Percentiles rank a stretch among this genome's conserved stretches.
These are phyloP conservation scores for Coemansia sp. DNA, from an alignment of 192 early-diverging fungal species.

Conservation along the genomic window DNA sequence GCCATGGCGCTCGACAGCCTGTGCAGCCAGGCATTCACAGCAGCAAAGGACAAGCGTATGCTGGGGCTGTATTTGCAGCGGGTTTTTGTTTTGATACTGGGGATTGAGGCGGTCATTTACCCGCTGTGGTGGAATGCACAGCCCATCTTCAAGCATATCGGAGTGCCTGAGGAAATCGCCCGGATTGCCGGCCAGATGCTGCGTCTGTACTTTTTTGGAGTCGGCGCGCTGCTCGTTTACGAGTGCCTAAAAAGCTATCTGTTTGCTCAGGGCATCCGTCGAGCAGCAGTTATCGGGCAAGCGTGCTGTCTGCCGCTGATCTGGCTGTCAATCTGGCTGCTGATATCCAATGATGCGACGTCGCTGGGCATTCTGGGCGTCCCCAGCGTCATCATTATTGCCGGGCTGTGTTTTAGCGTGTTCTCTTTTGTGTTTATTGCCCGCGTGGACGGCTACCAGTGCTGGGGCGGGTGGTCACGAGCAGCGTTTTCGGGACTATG, in stretches of 20 bases:
- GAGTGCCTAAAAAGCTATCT: slow-evolving; percentile 83
- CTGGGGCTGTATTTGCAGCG: slow-evolving; percentile 75
- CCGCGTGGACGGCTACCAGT: slow-evolving; percentile 62
- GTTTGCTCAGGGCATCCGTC: slow-evolving; percentile 89
- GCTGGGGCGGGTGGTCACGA: slow-evolving; percentile 86
- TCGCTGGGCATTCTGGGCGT: slow-evolving; percentile 71
- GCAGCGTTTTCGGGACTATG: slow-evolving; percentile 62
- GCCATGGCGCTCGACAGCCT: slow-evolving; percentile 74
- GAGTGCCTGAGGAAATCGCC: slow-evolving; percentile 65
- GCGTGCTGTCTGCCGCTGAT: slow-evolving; percentile 69
- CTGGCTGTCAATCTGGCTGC: slow-evolving; percentile 68
- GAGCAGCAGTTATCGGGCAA: slow-evolving; percentile 69
- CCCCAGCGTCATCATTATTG: slow-evolving; percentile 59
- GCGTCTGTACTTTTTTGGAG: slow-evolving; percentile 64
- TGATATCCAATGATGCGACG: slow-evolving; percentile 59
- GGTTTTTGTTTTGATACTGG: slow-evolving; percentile 67
- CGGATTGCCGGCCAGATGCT: slow-evolving; percentile 63
- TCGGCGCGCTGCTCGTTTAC: slow-evolving; percentile 68
- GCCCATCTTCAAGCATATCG: slow-evolving; percentile 25
- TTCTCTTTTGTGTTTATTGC: slow-evolving; percentile 53
- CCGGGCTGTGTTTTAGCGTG: slow-evolving; percentile 56
- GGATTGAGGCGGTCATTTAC: slow-evolving; percentile 67
- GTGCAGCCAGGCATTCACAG: slow-evolving; percentile 71
- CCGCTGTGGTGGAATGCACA: slow-evolving; percentile 54
- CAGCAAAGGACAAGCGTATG: slow-evolving; percentile 58